A percentile compares a stretch with the other conserved stretches of the same genome.
Evolutionary conservation across 2,329 filamentous ascomycete genomes (phyloP).

Genomic region (Curvularia sp.): DNA sequence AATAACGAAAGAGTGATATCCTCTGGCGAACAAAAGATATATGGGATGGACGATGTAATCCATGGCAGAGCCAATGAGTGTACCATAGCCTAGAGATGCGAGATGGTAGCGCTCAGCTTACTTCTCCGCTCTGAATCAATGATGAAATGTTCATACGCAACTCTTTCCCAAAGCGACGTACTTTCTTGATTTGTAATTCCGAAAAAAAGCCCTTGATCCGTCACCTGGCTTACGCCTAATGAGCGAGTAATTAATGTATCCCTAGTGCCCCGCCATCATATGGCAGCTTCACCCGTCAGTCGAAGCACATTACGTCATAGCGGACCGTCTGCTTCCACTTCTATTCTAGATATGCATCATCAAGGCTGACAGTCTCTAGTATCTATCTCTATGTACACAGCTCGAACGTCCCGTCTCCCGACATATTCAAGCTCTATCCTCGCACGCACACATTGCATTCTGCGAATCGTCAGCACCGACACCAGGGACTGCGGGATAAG

Average conservation of each 20-base stretch:
- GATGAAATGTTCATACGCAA: conserved; percentile 19
- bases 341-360: background rate
- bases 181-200: background rate
- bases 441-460: background rate
- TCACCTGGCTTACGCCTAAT: background rate
- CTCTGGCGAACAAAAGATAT: conserved; percentile 29
- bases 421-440: background rate
- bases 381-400: background rate
- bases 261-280: background rate
- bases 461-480: background rate
- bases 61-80: conserved; percentile 30
- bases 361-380: background rate
- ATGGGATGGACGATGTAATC: conserved; percentile 30
- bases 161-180: background rate
- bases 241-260: background rate
- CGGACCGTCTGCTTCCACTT: conserved; percentile 5
- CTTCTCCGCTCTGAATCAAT: conserved; percentile 42
- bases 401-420: background rate
- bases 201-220: background rate
- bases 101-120: conserved; percentile 42
- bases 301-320: conserved; percentile 18
- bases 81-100: conserved; percentile 41
- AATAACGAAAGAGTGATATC: conserved; percentile 35
- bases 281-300: background rate
- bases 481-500: background rate